Evolutionary conservation across 495 filamentous ascomycete species (phyloP).

Genomic region (Trichoderma erinaceum): DNA sequence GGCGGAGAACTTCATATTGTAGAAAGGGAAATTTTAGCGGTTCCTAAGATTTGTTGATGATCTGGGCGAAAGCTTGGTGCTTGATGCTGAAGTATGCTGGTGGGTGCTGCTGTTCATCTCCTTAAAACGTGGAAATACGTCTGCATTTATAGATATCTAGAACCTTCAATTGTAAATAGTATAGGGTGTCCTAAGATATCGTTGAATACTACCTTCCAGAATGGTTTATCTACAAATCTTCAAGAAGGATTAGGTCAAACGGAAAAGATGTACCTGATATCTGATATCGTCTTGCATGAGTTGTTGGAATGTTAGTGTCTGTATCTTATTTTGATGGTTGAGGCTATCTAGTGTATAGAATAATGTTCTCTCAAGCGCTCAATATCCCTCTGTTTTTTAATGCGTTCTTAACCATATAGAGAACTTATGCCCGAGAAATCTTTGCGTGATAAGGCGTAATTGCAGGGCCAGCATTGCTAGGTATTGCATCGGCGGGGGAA

Average conservation of each 20-base stretch:
- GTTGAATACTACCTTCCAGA: neutral
- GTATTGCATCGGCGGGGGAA: neutral
- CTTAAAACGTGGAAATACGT: neutral
- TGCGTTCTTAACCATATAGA: neutral
- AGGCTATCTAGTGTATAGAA: neutral
- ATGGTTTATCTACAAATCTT: neutral
- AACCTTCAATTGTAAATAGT: neutral
- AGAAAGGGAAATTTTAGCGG: neutral
- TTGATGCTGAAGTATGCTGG: neutral
- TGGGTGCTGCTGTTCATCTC: neutral
- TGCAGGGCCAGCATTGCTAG: neutral
- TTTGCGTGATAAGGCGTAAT: conserved; percentile 6
- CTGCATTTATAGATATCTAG: neutral
- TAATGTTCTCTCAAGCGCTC: neutral
- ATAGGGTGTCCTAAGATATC: neutral
- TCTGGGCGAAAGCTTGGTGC: neutral
- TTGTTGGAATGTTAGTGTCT: neutral
- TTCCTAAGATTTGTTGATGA: neutral
- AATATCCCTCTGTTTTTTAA: neutral
- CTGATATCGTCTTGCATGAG: neutral
- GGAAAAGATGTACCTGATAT: neutral
- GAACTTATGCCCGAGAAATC: neutral
- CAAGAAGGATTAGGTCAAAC: neutral
- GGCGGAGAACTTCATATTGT: neutral
- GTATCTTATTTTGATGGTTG: too few relatives aligned